Evolutionary conservation across 176 grass and related monocot genomes (phyloP), one percentile per base, ranked within the genome.

Genomic region (Dendrocalamus sinicus): DNA sequence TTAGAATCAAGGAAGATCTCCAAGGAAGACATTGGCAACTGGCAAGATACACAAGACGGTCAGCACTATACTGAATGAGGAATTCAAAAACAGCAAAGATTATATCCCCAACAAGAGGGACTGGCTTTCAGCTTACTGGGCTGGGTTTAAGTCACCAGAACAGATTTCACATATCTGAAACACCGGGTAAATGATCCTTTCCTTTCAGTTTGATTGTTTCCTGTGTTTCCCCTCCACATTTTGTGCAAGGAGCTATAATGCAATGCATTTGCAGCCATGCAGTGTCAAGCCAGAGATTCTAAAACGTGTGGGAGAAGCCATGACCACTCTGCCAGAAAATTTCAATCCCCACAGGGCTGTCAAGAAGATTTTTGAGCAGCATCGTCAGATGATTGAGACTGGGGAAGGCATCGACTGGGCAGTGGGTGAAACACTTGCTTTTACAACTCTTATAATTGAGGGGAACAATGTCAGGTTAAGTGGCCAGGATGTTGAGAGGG

Each of bases 111-210:
- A 91, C 76, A 91, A 94, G 79, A 91, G 96, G 62, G 96, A 99
- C 84, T 99, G 97, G 97, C 89, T 99, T 62, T 99, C 97, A 58
- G 97, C 97, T 94, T 99, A 99, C 81, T 99, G 97, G 97, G 59
- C 87, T 72, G 97, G 92, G 59, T 99, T 94, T 77, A 99, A 96
- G 79, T 96, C 97, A 54, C 97, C 94, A 66, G 97, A 99, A 81
- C 97, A 96, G 87, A 99, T 99, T 86, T 99, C 97, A 72, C 93
- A 94, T 73, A 84, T 96, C 86, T 89, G 94, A 55, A 99, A 99
- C 80, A 99, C 97, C 7, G 97, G 97, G 96, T 99, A 92, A 83
- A 82, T 85, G 41, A 8, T 60, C 86, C 26, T 81, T 79, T 23
- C 75, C 39, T 16, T 72, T 26, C 13, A 24, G 14, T 22, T 59